These are phyloP conservation scores for Rubia balearica DNA, from an alignment of 305 asterid genomes.

Conservation along the genomic window DNA sequence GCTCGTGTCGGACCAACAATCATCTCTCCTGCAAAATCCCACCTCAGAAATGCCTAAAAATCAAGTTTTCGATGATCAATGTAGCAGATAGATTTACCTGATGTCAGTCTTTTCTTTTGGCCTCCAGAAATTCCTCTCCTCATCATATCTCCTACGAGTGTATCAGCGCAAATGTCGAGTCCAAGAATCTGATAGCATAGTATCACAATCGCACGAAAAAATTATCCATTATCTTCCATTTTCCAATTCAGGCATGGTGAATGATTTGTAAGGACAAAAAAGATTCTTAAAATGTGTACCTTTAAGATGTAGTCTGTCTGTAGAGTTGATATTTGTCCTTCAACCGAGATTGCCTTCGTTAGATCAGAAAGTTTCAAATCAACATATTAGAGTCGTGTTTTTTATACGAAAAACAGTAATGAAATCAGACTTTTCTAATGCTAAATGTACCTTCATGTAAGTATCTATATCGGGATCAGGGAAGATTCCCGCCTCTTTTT, in stretches of 20 bases:
- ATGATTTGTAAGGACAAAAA: constrained; percentile 1
- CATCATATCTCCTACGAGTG: constrained; percentile 68
- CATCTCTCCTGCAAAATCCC: constrained; percentile 55
- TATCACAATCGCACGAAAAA: not conserved
- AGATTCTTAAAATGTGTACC: not conserved
- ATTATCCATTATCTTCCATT: not conserved
- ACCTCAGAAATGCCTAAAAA: not conserved
- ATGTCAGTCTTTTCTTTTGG: constrained; percentile 78
- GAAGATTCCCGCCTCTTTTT: constrained; percentile 59
- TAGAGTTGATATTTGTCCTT: constrained; percentile 55
- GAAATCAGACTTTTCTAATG: not conserved
- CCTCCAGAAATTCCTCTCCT: constrained; percentile 81
- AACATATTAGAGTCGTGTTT: not conserved
- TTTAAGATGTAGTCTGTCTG: constrained; percentile 64
- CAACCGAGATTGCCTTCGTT: constrained; percentile 61
- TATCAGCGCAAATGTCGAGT: constrained; percentile 69
- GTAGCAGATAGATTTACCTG: constrained; percentile 31
- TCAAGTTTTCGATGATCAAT: not conserved
- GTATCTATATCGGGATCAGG: constrained; percentile 72
- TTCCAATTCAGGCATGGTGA: not conserved
- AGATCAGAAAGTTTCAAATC: not conserved
- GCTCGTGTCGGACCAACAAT: constrained; percentile 80
- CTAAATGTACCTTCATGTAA: constrained; percentile 61
- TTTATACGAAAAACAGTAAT: too few relatives aligned
- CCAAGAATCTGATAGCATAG: constrained; percentile 55